phyloP scores from a whole-genome alignment of 2,329 filamentous ascomycete species.

The Colletotrichum caudatum region DNA sequence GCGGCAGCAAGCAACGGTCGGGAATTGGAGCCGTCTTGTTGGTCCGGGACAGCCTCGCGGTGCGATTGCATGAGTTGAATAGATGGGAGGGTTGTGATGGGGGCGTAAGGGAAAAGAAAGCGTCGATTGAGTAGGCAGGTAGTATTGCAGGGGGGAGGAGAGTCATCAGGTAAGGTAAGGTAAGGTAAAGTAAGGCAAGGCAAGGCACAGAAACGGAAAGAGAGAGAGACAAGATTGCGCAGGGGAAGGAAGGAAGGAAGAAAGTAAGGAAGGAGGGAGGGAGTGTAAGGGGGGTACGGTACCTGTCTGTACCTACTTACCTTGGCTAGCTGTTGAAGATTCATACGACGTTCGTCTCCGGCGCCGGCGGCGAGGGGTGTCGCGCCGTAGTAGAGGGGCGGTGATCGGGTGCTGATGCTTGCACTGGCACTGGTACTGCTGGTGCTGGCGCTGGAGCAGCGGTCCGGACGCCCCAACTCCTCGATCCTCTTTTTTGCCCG shows the following conservation, averaged over 20 bases:
- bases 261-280: neutral
- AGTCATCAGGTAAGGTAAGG: conserved; percentile 7
- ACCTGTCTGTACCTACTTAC: conserved; percentile 43
- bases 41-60: conserved; percentile 24
- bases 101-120: conserved; percentile 38
- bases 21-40: conserved; percentile 9
- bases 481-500: conserved; percentile 38
- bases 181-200: conserved; percentile 8
- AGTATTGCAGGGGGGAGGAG: conserved; percentile 35
- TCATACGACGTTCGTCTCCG: conserved; percentile 58
- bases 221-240: neutral
- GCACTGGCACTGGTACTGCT: conserved; percentile 37
- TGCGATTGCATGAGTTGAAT: conserved; percentile 32
- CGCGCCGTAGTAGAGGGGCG: conserved; percentile 47
- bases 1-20: neutral
- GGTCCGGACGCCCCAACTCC: conserved; percentile 37
- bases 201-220: conserved; percentile 6
- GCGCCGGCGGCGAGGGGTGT: conserved; percentile 52
- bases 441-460: conserved; percentile 41
- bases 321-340: conserved; percentile 58
- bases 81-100: conserved; percentile 22
- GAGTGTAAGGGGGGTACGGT: conserved; percentile 43
- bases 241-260: neutral
- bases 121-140: conserved; percentile 25
- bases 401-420: conserved; percentile 47